These are phyloP conservation scores for Candolleomyces efflorescens DNA, from an alignment of 768 basidiomycete genomes.

Conservation along the genomic window DNA sequence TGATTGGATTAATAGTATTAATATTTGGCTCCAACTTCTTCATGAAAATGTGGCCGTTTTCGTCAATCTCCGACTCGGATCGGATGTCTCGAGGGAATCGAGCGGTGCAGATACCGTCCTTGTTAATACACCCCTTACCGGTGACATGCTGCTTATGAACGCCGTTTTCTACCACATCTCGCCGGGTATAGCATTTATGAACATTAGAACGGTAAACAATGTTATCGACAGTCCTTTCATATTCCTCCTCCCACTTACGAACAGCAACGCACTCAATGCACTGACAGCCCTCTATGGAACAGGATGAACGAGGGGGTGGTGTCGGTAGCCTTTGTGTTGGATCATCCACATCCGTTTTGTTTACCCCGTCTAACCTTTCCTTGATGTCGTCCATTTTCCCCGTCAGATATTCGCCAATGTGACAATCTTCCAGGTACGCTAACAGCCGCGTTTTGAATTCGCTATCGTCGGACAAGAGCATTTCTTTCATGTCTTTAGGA, in stretches of 20 bases:
- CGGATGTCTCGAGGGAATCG: slow-evolving; percentile 27
- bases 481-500: neutral
- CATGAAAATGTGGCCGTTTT: slow-evolving; percentile 24
- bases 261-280: neutral
- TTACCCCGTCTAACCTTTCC: too few species aligned
- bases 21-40: slow-evolving; percentile 31
- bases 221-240: slow-evolving; percentile 4
- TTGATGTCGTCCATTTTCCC: too few species aligned
- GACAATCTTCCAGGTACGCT: too few species aligned
- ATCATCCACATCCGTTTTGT: too few species aligned
- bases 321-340: too few species aligned
- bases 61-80: slow-evolving; percentile 19
- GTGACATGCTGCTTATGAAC: slow-evolving; percentile 14
- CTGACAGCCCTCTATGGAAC: neutral
- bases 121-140: slow-evolving; percentile 12
- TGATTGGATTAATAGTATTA: slow-evolving; percentile 26
- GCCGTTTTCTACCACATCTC: slow-evolving; percentile 12
- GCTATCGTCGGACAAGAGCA: neutral
- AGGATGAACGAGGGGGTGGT: too few species aligned
- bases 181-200: neutral
- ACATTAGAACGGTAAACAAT: neutral
- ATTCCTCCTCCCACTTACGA: neutral
- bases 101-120: slow-evolving; percentile 25
- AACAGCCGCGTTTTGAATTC: neutral
- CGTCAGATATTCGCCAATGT: too few species aligned